Conservation (phyloP, 1,284 basidiomycete genomes). For the Ustilago bromivora region DNA sequence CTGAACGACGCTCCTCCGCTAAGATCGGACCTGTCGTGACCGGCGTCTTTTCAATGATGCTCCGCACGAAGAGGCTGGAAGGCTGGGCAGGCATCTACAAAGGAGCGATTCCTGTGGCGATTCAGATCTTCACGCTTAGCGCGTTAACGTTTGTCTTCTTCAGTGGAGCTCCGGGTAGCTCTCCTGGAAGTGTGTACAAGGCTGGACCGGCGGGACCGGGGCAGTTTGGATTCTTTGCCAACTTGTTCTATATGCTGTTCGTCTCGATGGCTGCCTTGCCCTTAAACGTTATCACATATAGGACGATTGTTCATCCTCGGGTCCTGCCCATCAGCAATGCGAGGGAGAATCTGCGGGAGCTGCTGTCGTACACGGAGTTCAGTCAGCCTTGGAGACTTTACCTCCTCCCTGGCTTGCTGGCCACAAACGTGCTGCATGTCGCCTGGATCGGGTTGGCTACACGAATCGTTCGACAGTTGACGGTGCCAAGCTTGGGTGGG, state of each 20-base stretch:
- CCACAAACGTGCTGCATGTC: conserved; percentile 57
- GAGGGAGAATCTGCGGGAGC: conserved; percentile 53
- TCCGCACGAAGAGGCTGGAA: conserved; percentile 61
- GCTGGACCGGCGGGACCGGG: conserved; percentile 59
- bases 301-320: conserved; percentile 65
- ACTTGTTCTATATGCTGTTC: conserved; percentile 60
- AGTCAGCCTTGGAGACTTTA: conserved; percentile 65
- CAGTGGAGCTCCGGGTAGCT: conserved; percentile 28
- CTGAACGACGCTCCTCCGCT: conserved; percentile 51
- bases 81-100: conserved; percentile 67
- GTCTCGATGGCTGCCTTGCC: conserved; percentile 57
- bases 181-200: conserved; percentile 56
- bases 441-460: conserved; percentile 59
- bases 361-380: conserved; percentile 60
- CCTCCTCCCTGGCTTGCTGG: conserved; percentile 59
- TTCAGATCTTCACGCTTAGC: conserved; percentile 49
- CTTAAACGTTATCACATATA: conserved; percentile 59
- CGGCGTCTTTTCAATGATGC: conserved; percentile 62
- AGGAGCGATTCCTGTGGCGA: conserved; percentile 52
- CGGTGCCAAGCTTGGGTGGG: conserved; percentile 57
- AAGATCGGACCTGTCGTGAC: conserved; percentile 67
- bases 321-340: conserved; percentile 47
- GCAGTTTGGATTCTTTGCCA: conserved; percentile 59
- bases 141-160: conserved; percentile 59
- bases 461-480: conserved; percentile 55